Evolutionary conservation across 331 rosid species (phyloP).

Genomic region (Quercus phellos): DNA sequence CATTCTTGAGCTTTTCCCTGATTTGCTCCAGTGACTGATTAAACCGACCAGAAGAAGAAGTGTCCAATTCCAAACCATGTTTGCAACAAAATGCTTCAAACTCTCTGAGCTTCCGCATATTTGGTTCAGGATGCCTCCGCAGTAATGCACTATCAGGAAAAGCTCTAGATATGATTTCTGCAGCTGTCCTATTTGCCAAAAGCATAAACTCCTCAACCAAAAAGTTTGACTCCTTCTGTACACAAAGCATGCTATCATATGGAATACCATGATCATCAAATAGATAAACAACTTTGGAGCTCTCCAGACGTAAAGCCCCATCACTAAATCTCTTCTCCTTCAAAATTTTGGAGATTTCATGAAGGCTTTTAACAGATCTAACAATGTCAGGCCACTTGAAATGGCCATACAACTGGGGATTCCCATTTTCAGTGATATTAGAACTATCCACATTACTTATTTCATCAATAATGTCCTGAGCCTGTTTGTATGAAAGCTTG

Average conservation of each 20-base stretch:
- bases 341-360: constrained; percentile 51
- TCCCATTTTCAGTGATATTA: constrained; percentile 16
- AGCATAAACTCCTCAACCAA: constrained; percentile 92
- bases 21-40: constrained; percentile 54
- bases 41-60: constrained; percentile 73
- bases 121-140: constrained; percentile 91
- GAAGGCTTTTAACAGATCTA: constrained; percentile 54
- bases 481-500: constrained; percentile 79
- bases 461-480: constrained; percentile 67
- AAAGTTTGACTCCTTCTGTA: constrained; percentile 54
- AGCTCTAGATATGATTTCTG: constrained; percentile 79
- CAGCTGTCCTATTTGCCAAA: constrained; percentile 76
- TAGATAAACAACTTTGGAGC: constrained; percentile 43
- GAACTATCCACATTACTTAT: constrained; percentile 27
- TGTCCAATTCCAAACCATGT: constrained; percentile 68
- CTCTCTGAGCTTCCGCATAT: constrained; percentile 65
- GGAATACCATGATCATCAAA: constrained; percentile 73
- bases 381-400: constrained; percentile 66
- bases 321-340: constrained; percentile 56
- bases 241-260: constrained; percentile 47
- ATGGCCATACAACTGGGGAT: constrained; percentile 55
- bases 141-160: constrained; percentile 73
- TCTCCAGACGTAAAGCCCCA: constrained; percentile 79
- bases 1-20: constrained; percentile 70
- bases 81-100: constrained; percentile 72